A percentile compares a stretch with the other conserved stretches of the same genome.
Evolutionary conservation across 371 early-diverging fungal species (phyloP).

Genomic region (Lichtheimia corymbifera): DNA sequence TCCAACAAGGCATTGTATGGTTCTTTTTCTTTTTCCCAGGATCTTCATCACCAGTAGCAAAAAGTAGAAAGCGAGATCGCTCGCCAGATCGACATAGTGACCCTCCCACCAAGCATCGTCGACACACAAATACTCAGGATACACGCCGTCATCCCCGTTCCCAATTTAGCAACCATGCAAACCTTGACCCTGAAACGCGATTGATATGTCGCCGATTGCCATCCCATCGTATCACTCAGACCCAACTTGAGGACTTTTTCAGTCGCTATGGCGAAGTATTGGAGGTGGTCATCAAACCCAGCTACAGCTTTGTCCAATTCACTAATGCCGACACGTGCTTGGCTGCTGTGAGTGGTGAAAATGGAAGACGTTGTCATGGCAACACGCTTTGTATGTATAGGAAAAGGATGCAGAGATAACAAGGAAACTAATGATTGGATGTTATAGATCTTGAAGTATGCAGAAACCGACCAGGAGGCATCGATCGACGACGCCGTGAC

Average conservation of each 20-base stretch:
- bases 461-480: neutral
- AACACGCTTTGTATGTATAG: no score
- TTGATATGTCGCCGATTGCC: constrained; percentile 20
- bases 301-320: constrained; percentile 51
- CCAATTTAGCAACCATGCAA: neutral
- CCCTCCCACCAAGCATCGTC: neutral
- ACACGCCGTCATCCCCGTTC: neutral
- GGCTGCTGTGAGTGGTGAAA: constrained; percentile 31
- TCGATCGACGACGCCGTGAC: neutral
- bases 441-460: constrained; percentile 10
- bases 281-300: constrained; percentile 40
- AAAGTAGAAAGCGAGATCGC: no score
- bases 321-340: constrained; percentile 33
- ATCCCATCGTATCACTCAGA: constrained; percentile 18
- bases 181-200: constrained; percentile 1
- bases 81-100: neutral
- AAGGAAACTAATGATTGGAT: neutral
- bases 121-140: neutral
- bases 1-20: no score
- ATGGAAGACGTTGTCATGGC: constrained; percentile 6
- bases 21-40: no score
- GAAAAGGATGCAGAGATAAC: neutral
- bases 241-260: constrained; percentile 36
- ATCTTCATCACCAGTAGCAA: no score
- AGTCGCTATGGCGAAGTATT: constrained; percentile 44